Base-by-base conservation (phyloP, 495 filamentous ascomycete genomes). In the Delitschia confertaspora region DNA sequence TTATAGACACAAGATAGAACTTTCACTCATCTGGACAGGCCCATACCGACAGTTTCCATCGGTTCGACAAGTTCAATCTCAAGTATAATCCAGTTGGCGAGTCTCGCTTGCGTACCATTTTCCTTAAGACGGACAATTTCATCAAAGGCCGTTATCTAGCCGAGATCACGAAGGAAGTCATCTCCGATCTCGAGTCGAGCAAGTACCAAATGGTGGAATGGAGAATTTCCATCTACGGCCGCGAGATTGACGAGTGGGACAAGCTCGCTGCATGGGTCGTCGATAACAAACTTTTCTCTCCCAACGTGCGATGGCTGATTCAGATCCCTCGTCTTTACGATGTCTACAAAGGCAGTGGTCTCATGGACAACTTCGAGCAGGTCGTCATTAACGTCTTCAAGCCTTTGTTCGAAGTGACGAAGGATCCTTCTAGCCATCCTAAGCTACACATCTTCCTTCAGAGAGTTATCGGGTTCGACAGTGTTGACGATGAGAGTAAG, bases 151-250 rank as follows among this genome's bases (percentile, higher is more conserved):
- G 88, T 21, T 98, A 98, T 62, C 72, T 98, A 16, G 91, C 91
- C 0, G 91, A 98, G 57, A 93, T 98, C 31, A 96, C 93, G 6
- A 91, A 91, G 57, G 91, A 98, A 60, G 91, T 98, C 27, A 95
- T 98, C 20, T 78, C 85, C n/a, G 91, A 98, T 66, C 68, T 98
- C 14, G 91, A 98, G 62, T 89, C 89, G 23, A 95, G 89, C 74
- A 98, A 98, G 60, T 96, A 98, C 58, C 91, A 98, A 63, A 94
- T 98, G 84, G 93, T 88, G 4, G 91, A 98, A 68, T 98, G 93
- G 85, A 85, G 91, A 13, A 91, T 98, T 42, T 94, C 87, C 9
- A 88, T 98, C 46, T 96, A 98, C 59, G 91, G 91, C 38, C 80
- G 85, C 60, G 79, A 83, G 4, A 66, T 91, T 20, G 82, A 94